Percentiles rank a stretch among this genome's conserved stretches.
These are phyloP conservation scores for Neoscytalidium dimidiatum DNA, from an alignment of 2,329 filamentous ascomycete genomes.

Conservation along the genomic window DNA sequence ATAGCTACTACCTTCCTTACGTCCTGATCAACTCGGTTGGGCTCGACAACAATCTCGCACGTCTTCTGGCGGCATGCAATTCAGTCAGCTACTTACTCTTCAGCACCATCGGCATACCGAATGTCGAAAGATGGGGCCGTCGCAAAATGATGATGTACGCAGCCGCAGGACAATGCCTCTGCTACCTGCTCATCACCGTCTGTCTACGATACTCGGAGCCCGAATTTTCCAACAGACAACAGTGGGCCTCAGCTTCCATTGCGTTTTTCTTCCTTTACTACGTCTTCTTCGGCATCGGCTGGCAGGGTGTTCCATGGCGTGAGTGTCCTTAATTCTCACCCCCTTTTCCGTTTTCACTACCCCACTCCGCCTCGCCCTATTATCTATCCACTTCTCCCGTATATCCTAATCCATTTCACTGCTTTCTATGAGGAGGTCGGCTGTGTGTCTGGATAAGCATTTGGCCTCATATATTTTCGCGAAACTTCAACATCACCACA, in stretches of 20 bases:
- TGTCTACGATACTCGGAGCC: slow-evolving; percentile 47
- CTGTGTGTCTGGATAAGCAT: no score
- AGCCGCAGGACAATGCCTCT: slow-evolving; percentile 54
- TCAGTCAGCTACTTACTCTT: slow-evolving; percentile 52
- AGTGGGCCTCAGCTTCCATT: slow-evolving; percentile 45
- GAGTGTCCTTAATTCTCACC: neutral
- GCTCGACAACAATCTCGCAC: slow-evolving; percentile 52
- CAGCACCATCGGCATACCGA: slow-evolving; percentile 48
- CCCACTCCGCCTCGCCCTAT: no score
- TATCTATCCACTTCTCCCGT: no score
- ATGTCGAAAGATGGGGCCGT: slow-evolving; percentile 56
- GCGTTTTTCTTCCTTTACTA: slow-evolving; percentile 58
- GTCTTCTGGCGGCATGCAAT: slow-evolving; percentile 59
- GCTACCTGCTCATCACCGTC: slow-evolving; percentile 54
- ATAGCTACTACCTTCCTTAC: slow-evolving; percentile 57
- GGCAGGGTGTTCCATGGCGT: slow-evolving; percentile 49
- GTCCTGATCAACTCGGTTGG: slow-evolving; percentile 62
- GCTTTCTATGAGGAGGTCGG: no score
- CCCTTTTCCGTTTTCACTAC: neutral
- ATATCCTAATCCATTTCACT: no score
- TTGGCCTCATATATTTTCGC: no score
- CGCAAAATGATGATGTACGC: slow-evolving; percentile 63
- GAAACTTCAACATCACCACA: no score
- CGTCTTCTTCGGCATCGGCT: slow-evolving; percentile 55
- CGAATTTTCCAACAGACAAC: slow-evolving; percentile 18